Evolutionary conservation across 495 filamentous ascomycete genomes (phyloP).

Genomic region (Schizothecium vesticola): DNA sequence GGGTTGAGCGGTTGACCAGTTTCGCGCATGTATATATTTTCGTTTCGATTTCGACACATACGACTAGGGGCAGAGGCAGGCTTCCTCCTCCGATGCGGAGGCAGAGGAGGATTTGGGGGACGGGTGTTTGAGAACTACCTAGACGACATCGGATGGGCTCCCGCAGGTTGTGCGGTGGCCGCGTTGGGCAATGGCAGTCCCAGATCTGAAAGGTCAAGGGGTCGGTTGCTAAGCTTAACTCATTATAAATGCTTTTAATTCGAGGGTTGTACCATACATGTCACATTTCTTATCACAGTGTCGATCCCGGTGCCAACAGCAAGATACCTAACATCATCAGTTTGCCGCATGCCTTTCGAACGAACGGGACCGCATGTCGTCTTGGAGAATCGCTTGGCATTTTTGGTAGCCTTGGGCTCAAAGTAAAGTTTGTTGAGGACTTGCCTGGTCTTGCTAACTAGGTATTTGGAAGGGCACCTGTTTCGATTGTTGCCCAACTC

Average conservation of each 20-base stretch:
- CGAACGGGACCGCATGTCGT: no score
- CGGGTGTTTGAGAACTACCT: not conserved
- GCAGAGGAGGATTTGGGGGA: not conserved
- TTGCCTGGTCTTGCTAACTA: not conserved
- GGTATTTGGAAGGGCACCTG: no score
- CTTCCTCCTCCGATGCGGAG: not conserved
- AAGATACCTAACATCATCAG: not conserved
- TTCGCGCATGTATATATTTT: conserved; percentile 13
- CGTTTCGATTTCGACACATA: conserved; percentile 9
- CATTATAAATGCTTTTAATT: not conserved
- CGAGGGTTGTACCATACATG: not conserved
- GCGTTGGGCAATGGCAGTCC: not conserved
- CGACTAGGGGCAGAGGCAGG: not conserved
- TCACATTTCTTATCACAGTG: not conserved
- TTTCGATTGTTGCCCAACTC: not conserved
- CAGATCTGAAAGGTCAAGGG: not conserved
- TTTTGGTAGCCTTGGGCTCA: not conserved
- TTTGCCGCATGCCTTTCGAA: not conserved
- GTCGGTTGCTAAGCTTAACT: not conserved
- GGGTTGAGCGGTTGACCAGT: not conserved
- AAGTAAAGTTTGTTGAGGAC: not conserved
- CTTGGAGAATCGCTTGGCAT: not conserved
- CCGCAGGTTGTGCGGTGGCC: not conserved
- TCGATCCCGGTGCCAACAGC: not conserved
- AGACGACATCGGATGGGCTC: not conserved